phyloP scores from a whole-genome alignment of 257 asterid species.

The Nicotiana attenuata region DNA sequence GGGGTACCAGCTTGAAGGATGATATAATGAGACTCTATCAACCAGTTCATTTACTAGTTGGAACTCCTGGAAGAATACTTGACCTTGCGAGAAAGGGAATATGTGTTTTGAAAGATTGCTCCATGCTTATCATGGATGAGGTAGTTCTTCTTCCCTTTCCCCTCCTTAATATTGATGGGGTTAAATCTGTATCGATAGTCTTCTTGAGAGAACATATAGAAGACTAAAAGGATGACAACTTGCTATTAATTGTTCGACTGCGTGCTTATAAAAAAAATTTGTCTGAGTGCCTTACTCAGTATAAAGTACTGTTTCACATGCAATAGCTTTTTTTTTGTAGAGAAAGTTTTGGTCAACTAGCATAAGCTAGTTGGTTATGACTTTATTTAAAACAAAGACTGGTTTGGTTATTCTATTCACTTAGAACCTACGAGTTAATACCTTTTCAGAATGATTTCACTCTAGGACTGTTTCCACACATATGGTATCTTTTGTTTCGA shows the following conservation, averaged over 20 bases:
- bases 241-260: neutral
- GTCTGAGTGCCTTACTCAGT: neutral
- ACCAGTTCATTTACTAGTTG: conserved; percentile 91
- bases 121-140: conserved; percentile 83
- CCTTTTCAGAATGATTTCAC: neutral
- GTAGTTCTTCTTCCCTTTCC: conserved; percentile 13
- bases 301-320: neutral
- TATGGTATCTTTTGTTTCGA: neutral
- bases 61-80: conserved; percentile 93
- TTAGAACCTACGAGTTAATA: neutral
- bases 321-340: neutral
- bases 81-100: conserved; percentile 77
- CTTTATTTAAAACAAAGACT: neutral
- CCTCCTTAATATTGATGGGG: neutral
- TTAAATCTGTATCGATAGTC: neutral
- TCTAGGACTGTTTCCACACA: neutral
- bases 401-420: neutral
- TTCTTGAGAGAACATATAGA: neutral
- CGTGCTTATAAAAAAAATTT: neutral
- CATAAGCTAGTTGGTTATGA: neutral
- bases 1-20: conserved; percentile 89
- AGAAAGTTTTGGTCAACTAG: neutral
- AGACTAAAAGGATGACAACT: neutral
- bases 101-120: conserved; percentile 58
- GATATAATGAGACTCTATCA: conserved; percentile 90